Percentiles rank a stretch among this genome's conserved stretches.
Conservation (phyloP, 2,329 filamentous ascomycete species). For the Seiridium unicorne region DNA sequence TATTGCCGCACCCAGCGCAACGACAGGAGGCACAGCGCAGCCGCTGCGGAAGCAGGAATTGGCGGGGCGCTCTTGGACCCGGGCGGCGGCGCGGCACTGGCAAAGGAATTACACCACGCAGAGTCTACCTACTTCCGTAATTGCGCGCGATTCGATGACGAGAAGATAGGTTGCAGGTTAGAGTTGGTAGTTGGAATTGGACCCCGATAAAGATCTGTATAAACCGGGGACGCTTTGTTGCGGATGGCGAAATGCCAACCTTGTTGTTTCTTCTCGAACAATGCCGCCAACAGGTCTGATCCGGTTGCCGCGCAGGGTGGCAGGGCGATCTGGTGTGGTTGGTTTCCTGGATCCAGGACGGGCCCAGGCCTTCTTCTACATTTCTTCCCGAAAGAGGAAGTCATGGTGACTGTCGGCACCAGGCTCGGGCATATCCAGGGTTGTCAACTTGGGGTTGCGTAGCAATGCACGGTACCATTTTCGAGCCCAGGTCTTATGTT, state of each 20-base stretch:
- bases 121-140: too few relatives aligned
- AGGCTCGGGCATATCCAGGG: neutral
- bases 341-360: neutral
- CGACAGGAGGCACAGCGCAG: neutral
- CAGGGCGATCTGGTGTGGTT: neutral
- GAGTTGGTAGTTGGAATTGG: too few relatives aligned
- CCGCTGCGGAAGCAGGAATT: neutral
- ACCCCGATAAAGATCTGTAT: neutral
- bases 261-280: neutral
- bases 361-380: neutral
- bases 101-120: too few relatives aligned
- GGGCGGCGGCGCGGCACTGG: neutral
- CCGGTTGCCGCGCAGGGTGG: conserved; percentile 3
- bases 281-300: neutral
- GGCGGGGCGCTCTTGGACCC: neutral
- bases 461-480: neutral
- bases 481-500: neutral
- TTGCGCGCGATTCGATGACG: neutral
- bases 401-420: neutral
- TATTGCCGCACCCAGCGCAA: conserved; percentile 3
- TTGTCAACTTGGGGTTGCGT: neutral
- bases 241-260: neutral
- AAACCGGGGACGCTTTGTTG: neutral
- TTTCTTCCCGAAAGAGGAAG: neutral
- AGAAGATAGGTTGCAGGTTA: neutral